Evolutionary conservation across 495 filamentous ascomycete genomes (phyloP), one percentile per base, ranked within the genome.

Genomic region (Xanthoparmelia taractica): DNA sequence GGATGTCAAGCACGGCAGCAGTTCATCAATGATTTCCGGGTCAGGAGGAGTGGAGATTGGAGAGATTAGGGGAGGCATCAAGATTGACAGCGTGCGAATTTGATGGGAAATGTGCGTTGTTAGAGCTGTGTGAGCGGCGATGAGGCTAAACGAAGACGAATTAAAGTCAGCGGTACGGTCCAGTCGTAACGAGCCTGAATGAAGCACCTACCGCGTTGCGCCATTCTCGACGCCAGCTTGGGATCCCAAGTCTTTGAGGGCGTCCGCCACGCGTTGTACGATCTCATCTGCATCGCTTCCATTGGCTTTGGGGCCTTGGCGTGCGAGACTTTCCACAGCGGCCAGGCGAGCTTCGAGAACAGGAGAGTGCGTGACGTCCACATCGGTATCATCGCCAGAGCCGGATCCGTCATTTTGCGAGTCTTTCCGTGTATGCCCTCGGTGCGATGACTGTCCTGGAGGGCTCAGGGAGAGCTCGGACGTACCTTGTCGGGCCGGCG

Each of bases 121-220:
- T 40, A 97, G 80, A 23, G 92, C 90, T 47, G 87, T 85, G 74
- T 97, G 89, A 41, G 91, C 89, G 33, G 91, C 95, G 68, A 92
- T 91, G 63, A 96, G 80, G 70, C 92, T 95, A 67, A 50, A 27
- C 7, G 25, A 15, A 55, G 57, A 67, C 25, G 47, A 50, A 50
- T n/a, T 43, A 15, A 57, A 58, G 52, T 20, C 54, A 63, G 27
- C 23, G 61, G 65, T 74, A 47, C 74, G 71, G 54, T 61, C 57
- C 47, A 63, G 45, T 31, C 58, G 58, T 58, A 56, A 52, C 18
- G 61, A 66, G 59, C 78, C 69, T 74, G 89, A 90, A 89, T 85
- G 64, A 12, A 29, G 47, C 47, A 50, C 12, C 4, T 29, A 50
- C 47, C 47, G 47, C 11, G 89, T 86, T 41, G 90, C 86, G 69